Percentiles rank a stretch among this genome's conserved stretches.
Conservation (phyloP, 1,284 basidiomycete genomes). For the Boletellus sp. region DNA sequence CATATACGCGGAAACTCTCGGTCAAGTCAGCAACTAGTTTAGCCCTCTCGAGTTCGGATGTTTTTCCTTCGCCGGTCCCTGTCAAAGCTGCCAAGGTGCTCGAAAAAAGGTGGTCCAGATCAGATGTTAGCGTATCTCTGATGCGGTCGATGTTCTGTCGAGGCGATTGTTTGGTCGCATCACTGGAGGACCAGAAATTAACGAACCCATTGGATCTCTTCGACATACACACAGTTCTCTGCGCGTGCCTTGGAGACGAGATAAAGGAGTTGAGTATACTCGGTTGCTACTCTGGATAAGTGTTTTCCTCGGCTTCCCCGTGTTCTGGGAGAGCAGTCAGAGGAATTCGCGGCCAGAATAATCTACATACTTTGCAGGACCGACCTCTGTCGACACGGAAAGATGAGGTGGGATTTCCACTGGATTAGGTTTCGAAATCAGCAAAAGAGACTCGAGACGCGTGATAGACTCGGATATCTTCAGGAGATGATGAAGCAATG, state of each 20-base stretch:
- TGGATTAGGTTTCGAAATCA: conserved; percentile 43
- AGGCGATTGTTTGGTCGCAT: conserved; percentile 11
- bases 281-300: conserved; percentile 79
- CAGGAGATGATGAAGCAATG: conserved; percentile 77
- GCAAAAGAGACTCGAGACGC: conserved; percentile 77
- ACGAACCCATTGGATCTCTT: conserved; percentile 84
- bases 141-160: conserved; percentile 76
- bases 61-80: conserved; percentile 42
- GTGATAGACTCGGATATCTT: conserved; percentile 86
- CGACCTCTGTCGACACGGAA: conserved; percentile 19
- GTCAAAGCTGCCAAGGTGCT: conserved; percentile 49
- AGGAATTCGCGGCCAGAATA: background rate
- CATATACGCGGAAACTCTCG: conserved; percentile 83
- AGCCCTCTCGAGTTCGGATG: conserved; percentile 59
- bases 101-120: conserved; percentile 78
- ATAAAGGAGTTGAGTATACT: conserved; percentile 92
- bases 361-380: conserved; percentile 23
- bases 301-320: conserved; percentile 76
- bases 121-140: conserved; percentile 75
- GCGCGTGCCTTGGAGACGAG: conserved; percentile 78
- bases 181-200: conserved; percentile 20
- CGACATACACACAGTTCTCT: conserved; percentile 75
- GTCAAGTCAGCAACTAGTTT: conserved; percentile 62
- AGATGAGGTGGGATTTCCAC: conserved; percentile 25
- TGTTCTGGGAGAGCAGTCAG: conserved; percentile 36